Conservation (phyloP, 2,329 filamentous ascomycete genomes). For the Microdochium paspali region DNA sequence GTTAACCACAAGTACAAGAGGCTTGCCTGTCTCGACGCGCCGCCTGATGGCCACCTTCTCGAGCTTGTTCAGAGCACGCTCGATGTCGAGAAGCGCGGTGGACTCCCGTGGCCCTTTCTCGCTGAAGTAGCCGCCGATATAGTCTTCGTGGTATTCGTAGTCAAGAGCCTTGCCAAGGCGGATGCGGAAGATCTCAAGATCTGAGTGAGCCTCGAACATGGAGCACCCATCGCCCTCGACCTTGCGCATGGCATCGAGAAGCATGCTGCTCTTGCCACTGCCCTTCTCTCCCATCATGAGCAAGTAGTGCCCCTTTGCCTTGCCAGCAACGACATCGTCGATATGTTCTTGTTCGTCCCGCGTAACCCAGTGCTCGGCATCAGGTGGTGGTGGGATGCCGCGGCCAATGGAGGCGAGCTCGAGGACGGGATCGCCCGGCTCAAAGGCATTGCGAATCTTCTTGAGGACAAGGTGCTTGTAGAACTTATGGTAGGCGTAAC, state of each 20-base stretch:
- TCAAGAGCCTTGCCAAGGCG: constrained; percentile 88
- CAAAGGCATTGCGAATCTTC: constrained; percentile 89
- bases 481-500: constrained; percentile 68
- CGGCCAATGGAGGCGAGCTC: constrained; percentile 64
- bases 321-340: constrained; percentile 72
- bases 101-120: constrained; percentile 88
- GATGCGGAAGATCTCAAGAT: constrained; percentile 90
- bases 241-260: constrained; percentile 89
- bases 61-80: constrained; percentile 92
- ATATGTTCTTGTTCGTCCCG: constrained; percentile 75
- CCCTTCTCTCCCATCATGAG: constrained; percentile 92
- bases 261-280: constrained; percentile 92
- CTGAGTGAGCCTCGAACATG: constrained; percentile 94
- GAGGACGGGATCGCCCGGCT: constrained; percentile 82
- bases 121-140: constrained; percentile 91
- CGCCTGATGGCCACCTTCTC: constrained; percentile 84
- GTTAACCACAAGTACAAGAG: constrained; percentile 89
- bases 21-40: constrained; percentile 50
- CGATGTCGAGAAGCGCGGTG: constrained; percentile 87
- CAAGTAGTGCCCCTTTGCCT: constrained; percentile 73
- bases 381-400: constrained; percentile 36
- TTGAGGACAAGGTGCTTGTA: constrained; percentile 88
- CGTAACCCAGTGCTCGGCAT: constrained; percentile 64
- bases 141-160: constrained; percentile 96
- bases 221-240: constrained; percentile 80